Base-by-base conservation (phyloP, 2,329 filamentous ascomycete genomes). In the Ophiostoma quercus region DNA sequence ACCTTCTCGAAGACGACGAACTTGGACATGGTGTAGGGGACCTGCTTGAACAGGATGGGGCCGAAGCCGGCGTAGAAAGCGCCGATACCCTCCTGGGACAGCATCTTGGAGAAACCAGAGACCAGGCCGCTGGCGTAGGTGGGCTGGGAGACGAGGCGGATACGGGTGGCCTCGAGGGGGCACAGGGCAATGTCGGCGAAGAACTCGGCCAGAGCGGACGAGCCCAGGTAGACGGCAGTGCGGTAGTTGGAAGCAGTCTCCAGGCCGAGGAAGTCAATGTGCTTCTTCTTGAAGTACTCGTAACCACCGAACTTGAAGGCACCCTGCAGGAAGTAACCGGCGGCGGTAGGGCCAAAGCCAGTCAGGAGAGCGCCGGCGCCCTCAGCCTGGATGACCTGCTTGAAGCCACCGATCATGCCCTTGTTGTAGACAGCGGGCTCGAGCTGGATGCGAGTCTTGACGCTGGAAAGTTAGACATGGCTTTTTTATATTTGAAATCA, bases 1-100 rank as follows among this genome's bases (percentile, higher is more conserved):
- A 91, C 89, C 85, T 92, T 92, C 83, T 94, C 91, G 85, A 87
- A 93, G 76, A 92, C 91, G 81, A 92, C 91, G 83, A 94, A 94
- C 84, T 93, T 93, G 85, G 91, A 84, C 89, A 93, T 92, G 79
- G 91, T 94, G 85, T 94, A 94, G 74, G 91, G 91, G 76, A 94
- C 87, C 85, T 92, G 89, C 83, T 91, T 91, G 85, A 91, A 90
- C 76, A 90, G 82, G 77, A 91, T 91, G 74, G 89, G 89, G 73
- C 90, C 91, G 84, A 94, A 93, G 76, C 90, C 90, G 78, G 88
- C 89, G 85, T 93, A 93, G 86, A 93, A 92, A 77, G 88, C 90
- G 77, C 88, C 88, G 73, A 92, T 65, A 83, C 90, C 90, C 84
- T 93, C 90, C 72, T 82, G 87, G 82, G 85, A 89, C 75, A 87